Evolutionary conservation across 768 basidiomycete genomes (phyloP), one percentile per base, ranked within the genome.

Genomic region (Lyophyllum shimeji): DNA sequence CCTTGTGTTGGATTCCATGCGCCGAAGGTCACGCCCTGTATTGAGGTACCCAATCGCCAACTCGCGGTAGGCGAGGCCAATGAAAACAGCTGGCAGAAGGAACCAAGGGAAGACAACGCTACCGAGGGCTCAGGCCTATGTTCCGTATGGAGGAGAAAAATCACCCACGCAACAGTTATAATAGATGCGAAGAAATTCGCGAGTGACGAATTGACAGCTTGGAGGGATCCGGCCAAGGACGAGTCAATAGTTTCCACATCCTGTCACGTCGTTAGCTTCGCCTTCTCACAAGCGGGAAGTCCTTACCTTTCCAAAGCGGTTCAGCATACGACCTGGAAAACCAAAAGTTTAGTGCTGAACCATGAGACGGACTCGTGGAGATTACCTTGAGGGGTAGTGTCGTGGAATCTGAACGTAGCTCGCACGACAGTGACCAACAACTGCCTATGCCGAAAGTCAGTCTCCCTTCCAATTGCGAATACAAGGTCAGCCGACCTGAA

Each of bases 1-100:
- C 12, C 91, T 79, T 0, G 88, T 83, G 62, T 92, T 95, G 1
- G 92, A 91, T 68, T 96, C 95, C 86, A 97, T 92, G 18, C 95
- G 81, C 55, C 93, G 82, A 18, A 96, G 73, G 65, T 95, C 93
- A 44, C 93, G 82, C 0, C 91, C 90, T 0, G 90, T 90, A 62
- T 85, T 85, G 50, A 90, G 74, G 67, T 91, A 91, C 1, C 87
- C 87, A 50, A 87, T 74, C 1, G 87, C 83, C 17, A 91, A 74
- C 29, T 79, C 69, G 44, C 84, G 85, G 65, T 95, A 95, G 21
- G 84, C 78, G 59, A 79, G 84, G 1, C 89, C 90, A 37, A 97
- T 85, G 57, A 91, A 61, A 9, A 76, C 60, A 0, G 90, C 91
- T 0, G 94, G 93, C 29, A 95, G 56, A 18, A 95, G 71, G 81